Evolutionary conservation across 75 land plant genomes (phyloP).

Genomic region (Sequoiadendron giganteum): DNA sequence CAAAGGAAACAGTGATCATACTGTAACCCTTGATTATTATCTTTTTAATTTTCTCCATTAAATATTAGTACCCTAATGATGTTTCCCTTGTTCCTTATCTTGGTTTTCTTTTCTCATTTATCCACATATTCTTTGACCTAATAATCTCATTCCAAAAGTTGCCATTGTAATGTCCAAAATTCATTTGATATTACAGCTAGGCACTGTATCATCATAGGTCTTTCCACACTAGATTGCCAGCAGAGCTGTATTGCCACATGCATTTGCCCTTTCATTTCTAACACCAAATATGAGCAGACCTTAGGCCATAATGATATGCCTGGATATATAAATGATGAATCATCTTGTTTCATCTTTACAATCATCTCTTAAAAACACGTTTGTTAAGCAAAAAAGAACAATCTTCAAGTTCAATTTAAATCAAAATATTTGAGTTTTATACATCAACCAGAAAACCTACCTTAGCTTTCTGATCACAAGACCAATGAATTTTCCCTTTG

Average conservation of each 20-base stretch:
- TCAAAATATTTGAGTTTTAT: not conserved
- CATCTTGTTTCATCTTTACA: not conserved
- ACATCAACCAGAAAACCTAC: conserved; percentile 14
- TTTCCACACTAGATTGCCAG: too few species aligned
- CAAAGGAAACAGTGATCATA: not conserved
- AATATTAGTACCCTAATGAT: not conserved
- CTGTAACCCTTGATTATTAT: not conserved
- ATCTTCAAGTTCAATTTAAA: not conserved
- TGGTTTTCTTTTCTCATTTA: not conserved
- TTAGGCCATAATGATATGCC: not conserved
- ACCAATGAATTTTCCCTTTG: conserved; percentile 24
- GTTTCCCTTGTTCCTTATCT: not conserved
- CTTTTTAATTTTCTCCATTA: too few species aligned
- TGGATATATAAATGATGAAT: not conserved
- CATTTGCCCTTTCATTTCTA: not conserved
- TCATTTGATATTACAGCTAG: not conserved
- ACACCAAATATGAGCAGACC: not conserved
- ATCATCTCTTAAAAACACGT: not conserved
- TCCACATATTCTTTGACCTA: not conserved
- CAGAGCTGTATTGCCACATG: not conserved
- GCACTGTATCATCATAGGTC: too few species aligned
- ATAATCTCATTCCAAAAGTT: not conserved
- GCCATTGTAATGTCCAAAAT: not conserved
- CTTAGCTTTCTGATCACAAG: conserved; percentile 30
- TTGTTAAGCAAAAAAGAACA: not conserved